These are phyloP conservation scores for Trametes cubensis DNA, from an alignment of 768 basidiomycete species.

Conservation along the genomic window DNA sequence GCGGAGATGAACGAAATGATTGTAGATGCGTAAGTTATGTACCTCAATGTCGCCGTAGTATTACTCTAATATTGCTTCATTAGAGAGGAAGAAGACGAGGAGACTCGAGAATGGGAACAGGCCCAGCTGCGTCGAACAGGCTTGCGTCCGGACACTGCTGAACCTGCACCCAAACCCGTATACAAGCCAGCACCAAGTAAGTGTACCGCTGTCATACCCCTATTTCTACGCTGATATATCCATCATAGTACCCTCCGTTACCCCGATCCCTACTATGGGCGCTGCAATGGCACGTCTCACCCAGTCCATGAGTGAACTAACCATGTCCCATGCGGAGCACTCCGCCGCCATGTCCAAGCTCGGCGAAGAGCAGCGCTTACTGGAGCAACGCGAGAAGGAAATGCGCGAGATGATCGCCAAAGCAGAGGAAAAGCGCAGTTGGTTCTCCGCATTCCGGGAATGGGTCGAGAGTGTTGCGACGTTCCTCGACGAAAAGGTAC, in stretches of 20 bases:
- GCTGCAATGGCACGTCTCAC: conserved; percentile 64
- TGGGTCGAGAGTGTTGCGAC: conserved; percentile 82
- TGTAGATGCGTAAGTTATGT: conserved; percentile 66
- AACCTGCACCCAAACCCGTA: conserved; percentile 49
- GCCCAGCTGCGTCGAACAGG: conserved; percentile 82
- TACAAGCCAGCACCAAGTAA: conserved; percentile 78
- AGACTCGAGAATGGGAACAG: conserved; percentile 82
- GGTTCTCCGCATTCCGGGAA: conserved; percentile 78
- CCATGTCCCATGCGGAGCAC: conserved; percentile 68
- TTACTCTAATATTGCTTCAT: conserved; percentile 5
- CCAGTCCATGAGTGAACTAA: conserved; percentile 59
- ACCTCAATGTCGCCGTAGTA: background rate
- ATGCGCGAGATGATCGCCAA: conserved; percentile 73
- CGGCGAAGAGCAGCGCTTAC: conserved; percentile 52
- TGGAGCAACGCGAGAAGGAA: conserved; percentile 70
- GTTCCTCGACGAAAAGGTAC: conserved; percentile 89
- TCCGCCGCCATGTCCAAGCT: conserved; percentile 58
- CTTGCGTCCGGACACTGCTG: conserved; percentile 42
- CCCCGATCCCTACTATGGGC: conserved; percentile 64
- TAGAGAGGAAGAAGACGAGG: conserved; percentile 83
- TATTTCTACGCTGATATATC: conserved; percentile 17
- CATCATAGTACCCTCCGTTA: conserved; percentile 62
- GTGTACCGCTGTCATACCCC: conserved; percentile 21
- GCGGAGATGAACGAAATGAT: conserved; percentile 81
- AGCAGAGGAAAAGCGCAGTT: conserved; percentile 78